Evolutionary conservation across 495 filamentous ascomycete genomes (phyloP).

Genomic region (Pyronema domesticum): DNA sequence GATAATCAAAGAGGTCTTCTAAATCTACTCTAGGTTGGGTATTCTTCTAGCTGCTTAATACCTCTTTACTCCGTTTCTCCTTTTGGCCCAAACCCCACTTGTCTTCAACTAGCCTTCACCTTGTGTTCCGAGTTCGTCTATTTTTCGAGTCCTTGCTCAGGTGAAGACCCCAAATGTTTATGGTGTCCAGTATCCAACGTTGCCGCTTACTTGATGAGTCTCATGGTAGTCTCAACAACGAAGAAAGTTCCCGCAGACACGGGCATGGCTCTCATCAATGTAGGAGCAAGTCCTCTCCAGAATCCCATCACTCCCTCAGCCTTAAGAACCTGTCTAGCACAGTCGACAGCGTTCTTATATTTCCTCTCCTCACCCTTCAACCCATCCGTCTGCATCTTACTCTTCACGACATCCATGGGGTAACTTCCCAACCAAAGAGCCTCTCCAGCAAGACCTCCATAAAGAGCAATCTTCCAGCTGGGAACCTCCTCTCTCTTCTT

Average conservation of each 20-base stretch:
- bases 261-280: conserved; percentile 86
- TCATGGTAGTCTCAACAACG: conserved; percentile 32
- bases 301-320: conserved; percentile 68
- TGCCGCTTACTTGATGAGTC: conserved; percentile 14
- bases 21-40: no score
- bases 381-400: conserved; percentile 97
- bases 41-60: no score
- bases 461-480: conserved; percentile 69
- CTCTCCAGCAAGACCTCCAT: conserved; percentile 87
- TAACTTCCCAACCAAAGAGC: conserved; percentile 83
- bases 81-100: no score
- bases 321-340: conserved; percentile 66
- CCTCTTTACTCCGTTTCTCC: no score
- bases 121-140: no score
- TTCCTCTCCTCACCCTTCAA: conserved; percentile 45
- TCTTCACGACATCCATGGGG: conserved; percentile 94
- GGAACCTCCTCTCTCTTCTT: conserved; percentile 59
- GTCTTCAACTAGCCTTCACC: no score
- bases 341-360: conserved; percentile 73
- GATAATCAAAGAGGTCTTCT: no score
- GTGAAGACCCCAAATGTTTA: no score
- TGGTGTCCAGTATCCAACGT: no score
- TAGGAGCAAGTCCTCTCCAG: conserved; percentile 93
- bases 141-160: no score
- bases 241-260: conserved; percentile 94